Evolutionary conservation across 108 stramenopile genomes (phyloP), one percentile per base, ranked within the genome.

Genomic region (Nitzschia putrida): DNA sequence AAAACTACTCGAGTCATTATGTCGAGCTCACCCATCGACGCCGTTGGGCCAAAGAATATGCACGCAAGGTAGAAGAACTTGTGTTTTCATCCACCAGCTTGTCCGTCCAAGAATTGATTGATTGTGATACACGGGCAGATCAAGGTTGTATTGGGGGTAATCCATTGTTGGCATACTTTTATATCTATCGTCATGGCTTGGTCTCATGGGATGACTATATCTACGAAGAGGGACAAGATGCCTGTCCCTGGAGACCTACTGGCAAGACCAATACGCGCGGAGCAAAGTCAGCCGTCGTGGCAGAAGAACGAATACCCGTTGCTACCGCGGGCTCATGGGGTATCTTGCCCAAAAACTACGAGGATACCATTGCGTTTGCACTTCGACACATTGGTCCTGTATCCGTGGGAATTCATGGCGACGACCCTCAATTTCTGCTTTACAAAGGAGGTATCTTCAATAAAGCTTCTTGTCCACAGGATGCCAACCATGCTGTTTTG

Each of bases 121-220:
- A 92, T 68, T 98, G 97, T 81, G 93, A 95, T 74, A 82, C 74
- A 0, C 47, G 63, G 18, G 78, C 70, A 42, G 88, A 98, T 81
- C 80, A 87, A 69, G 97, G 95, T 67, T 98, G 97, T 81, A 86
- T 88, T 59, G 97, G 97, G 41, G 97, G 97, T 1, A 91, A 93
- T 74, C 94, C 94, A 34, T 73, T 92, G 26, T 67, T 93, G 52
- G 92, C 97, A 12, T 95, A 91, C 77, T 83, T 80, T 59, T 96
- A 86, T 67, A 86, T 95, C 40, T 82, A 88, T 75, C 74, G 77
- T 20, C 80, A 77, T 71, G 92, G 92, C 0, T 64, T 93, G 22
- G 77, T 80, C 4, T 73, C 85, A 3, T 66, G 77, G 69, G 53
- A 65, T 0, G 73, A 84, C 56, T 93, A 93, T 73, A 88, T 87